Base-by-base conservation (phyloP, 2,329 filamentous ascomycete species). In the Dactylellina leptospora region DNA sequence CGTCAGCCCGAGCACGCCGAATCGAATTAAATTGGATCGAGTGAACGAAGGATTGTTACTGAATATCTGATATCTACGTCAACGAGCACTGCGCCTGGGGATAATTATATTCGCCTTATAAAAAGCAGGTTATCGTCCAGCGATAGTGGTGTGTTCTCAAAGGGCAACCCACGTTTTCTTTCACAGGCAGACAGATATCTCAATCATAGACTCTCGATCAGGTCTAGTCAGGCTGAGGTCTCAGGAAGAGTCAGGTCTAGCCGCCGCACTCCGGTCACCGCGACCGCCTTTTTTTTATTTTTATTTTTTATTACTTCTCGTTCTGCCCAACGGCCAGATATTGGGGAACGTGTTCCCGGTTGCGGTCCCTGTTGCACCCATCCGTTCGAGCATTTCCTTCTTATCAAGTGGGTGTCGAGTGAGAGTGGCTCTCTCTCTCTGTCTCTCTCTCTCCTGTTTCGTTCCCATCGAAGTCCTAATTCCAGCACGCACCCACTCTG, bases 301-400 rank as follows among this genome's bases (percentile, higher is more conserved):
- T 20, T 51, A 16, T 16, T 51, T 36, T 51, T 51, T 30, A 30
- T 45, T 23, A 1, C 38, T 27, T 20, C 28, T 40, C 27, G 23
- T 28, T 33, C 33, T n/a, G 23, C 36, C 40, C 40, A 68, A 45
- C 55, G 42, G 40, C 23, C 58, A 54, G 27, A 36, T 54, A 13
- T 55, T 25, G 59, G 48, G 58, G 53, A 68, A 68, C 53, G 62
- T 68, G 62, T 20, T 40, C 42, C 53, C 54, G 61, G 61, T 66
- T 66, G 44, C 61, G 61, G 51, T 66, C 56, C 61, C 61, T 44
- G 61, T 45, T 51, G 61, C 53, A 50, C 38, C 22, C 13, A 20
- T 8, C 27, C 48, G 3, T 2, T 27, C 27, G 25, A 3, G 23
- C 48, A 53, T 38, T 53, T 30, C 13, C 38, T 27, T 27, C 36